These are phyloP conservation scores for Sordariomycetes sp. DNA, from an alignment of 2,329 filamentous ascomycete species.

Conservation along the genomic window DNA sequence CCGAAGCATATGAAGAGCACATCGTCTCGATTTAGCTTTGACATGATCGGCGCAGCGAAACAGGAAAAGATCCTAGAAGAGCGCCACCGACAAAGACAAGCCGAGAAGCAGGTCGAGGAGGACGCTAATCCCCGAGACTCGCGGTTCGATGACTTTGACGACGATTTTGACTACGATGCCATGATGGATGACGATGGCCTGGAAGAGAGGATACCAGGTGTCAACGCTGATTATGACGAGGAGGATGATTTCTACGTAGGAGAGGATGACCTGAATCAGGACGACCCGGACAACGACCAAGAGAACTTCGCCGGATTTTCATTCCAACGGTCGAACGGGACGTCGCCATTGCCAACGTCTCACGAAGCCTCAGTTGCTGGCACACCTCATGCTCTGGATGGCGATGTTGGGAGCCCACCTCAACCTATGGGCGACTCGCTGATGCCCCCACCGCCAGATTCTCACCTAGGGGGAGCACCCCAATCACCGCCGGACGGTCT, in stretches of 20 bases:
- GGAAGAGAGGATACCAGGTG: conserved; percentile 57
- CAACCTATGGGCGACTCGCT: neutral
- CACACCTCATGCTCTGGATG: conserved; percentile 37
- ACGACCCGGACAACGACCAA: conserved; percentile 41
- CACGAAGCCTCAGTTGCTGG: conserved; percentile 30
- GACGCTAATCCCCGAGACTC: conserved; percentile 34
- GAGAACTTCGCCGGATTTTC: conserved; percentile 53
- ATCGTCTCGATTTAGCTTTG: conserved; percentile 74
- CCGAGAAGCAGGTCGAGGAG: conserved; percentile 44
- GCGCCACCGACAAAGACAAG: conserved; percentile 57
- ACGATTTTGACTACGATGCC: conserved; percentile 52
- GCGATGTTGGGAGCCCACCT: conserved; percentile 38
- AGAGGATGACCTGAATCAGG: conserved; percentile 17
- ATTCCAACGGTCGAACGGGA: conserved; percentile 45
- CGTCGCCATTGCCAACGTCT: conserved; percentile 41
- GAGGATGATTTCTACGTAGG: conserved; percentile 22
- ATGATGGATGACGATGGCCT: conserved; percentile 57
- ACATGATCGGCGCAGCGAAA: conserved; percentile 63
- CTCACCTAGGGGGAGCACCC: neutral
- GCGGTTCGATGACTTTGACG: conserved; percentile 53
- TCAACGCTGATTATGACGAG: conserved; percentile 38
- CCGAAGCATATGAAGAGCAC: conserved; percentile 65
- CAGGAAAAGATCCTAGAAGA: conserved; percentile 65
- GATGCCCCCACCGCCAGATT: conserved; percentile 3
- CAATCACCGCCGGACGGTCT: conserved; percentile 21